These are phyloP conservation scores for Flaveria bidentis DNA, from an alignment of 129 eudicot species.

Conservation along the genomic window DNA sequence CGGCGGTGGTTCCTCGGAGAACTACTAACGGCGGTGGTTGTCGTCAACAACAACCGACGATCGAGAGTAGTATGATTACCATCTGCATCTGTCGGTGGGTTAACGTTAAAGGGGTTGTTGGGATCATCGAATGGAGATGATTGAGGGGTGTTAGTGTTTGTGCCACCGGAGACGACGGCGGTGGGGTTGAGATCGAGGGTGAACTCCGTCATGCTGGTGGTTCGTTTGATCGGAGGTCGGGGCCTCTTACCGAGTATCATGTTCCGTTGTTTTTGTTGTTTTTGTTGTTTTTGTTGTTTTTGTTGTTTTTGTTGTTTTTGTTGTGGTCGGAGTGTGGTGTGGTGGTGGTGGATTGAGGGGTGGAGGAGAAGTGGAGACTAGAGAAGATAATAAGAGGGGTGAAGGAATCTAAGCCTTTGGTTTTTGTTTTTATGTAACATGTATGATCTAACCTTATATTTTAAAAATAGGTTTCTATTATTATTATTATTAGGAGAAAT, in stretches of 20 bases:
- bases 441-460: too few species aligned
- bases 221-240: constrained; percentile 50
- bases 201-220: constrained; percentile 58
- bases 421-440: neutral
- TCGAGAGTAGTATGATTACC: neutral
- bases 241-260: constrained; percentile 46
- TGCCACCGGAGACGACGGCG: neutral
- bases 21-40: neutral
- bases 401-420: constrained; percentile 18
- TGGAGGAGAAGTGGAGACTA: constrained; percentile 12
- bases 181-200: constrained; percentile 31
- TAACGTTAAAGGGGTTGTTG: constrained; percentile 11
- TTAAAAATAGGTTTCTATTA: too few species aligned
- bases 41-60: constrained; percentile 5
- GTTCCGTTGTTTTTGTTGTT: neutral
- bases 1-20: constrained; percentile 39
- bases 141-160: neutral
- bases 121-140: neutral
- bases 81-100: constrained; percentile 1
- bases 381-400: constrained; percentile 14
- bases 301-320: neutral
- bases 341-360: neutral
- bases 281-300: too few species aligned
- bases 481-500: too few species aligned
- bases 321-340: too few species aligned